Base-by-base conservation (phyloP, 495 filamentous ascomycete genomes). In the Aspergillus funiculosus region DNA sequence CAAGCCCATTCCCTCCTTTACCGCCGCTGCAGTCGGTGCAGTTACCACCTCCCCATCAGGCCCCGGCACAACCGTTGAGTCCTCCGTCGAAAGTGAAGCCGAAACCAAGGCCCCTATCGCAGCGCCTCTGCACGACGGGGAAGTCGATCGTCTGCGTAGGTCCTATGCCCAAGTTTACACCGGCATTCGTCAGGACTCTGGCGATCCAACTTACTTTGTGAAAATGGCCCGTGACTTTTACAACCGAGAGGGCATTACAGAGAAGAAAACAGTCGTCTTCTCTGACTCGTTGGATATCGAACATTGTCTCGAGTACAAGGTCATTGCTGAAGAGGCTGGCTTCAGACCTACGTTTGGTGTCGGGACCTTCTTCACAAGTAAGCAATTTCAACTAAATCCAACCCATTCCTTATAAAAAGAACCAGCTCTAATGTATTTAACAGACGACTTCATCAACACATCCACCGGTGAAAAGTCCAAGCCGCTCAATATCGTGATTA, bases 401-500 rank as follows among this genome's bases (percentile, higher is more conserved):
- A n/a, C n/a, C n/a, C n/a, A n/a, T n/a, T 21, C 5, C 22, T 31
- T n/a, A 15, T 34, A 10, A 21, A 24, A 2, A 15, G 10, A 19
- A 28, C 31, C 14, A 38, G 28, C 17, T 29, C 8, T 28, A 7
- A 21, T 34, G 6, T 28, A 4, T 13, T 30, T 10, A 4, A 11
- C 49, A 81, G 82, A 97, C 61, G 92, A 98, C 62, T 98, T 88
- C 63, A 63, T 59, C 6, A 77, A 85, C 50, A 63, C 70, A 28
- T 78, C 73, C 13, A 80, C 77, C 4, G 79, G 80, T 18, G 77
- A 82, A 58, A 97, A 95, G 63, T 95, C 89, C 5, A 78, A 79
- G n/a, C 92, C 92, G 0, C 74, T 98, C 13, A 98, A 98, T 53
- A 98, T 98, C 51, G 92, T 98, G 51, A 94, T 98, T 69, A 98